phyloP scores from a whole-genome alignment of 2,329 filamentous ascomycete genomes.

The Colletotrichum ledebouriae region DNA sequence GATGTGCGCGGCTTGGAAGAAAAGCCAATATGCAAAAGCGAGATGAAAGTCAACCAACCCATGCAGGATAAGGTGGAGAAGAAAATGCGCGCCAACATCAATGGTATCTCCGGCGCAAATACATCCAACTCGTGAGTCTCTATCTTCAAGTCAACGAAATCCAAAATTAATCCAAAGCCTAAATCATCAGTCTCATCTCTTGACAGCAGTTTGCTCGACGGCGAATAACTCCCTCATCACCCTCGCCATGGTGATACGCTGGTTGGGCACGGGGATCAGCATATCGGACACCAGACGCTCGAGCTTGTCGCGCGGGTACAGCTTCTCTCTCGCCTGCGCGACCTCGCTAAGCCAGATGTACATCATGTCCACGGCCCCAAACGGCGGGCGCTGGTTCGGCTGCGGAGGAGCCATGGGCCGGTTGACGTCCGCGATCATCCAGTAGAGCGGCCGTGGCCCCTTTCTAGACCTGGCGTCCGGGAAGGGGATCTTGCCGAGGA shows the following conservation, averaged over 20 bases:
- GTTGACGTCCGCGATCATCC: conserved; percentile 70
- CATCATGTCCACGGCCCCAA: conserved; percentile 64
- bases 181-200: conserved; percentile 25
- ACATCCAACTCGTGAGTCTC: conserved; percentile 23
- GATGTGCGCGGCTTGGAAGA: neutral
- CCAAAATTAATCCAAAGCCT: conserved; percentile 11
- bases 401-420: conserved; percentile 52
- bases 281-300: conserved; percentile 68
- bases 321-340: conserved; percentile 59
- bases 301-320: conserved; percentile 62
- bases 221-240: conserved; percentile 60
- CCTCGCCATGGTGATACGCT: conserved; percentile 68
- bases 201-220: conserved; percentile 33
- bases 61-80: neutral
- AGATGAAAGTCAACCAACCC: neutral
- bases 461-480: conserved; percentile 65
- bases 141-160: neutral
- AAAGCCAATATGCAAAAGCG: conserved; percentile 2
- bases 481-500: conserved; percentile 67
- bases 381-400: conserved; percentile 45
- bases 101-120: conserved; percentile 42
- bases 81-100: conserved; percentile 26
- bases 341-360: conserved; percentile 69
- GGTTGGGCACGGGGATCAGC: conserved; percentile 63
- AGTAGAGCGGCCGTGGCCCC: conserved; percentile 63